phyloP scores from a whole-genome alignment of 495 filamentous ascomycete species.

The Hyaloscypha bicolor region DNA sequence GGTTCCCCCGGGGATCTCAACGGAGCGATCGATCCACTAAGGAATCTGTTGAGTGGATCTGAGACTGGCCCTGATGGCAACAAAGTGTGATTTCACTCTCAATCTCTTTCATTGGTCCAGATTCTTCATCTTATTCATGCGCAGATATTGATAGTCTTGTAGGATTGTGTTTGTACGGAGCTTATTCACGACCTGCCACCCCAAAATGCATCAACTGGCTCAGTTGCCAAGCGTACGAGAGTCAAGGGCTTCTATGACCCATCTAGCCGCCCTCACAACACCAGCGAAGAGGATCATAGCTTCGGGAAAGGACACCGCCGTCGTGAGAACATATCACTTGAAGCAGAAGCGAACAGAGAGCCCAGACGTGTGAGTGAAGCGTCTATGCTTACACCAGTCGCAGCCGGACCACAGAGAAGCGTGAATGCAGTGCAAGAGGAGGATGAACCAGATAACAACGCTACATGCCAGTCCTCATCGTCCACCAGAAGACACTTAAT shows the following conservation, averaged over 20 bases:
- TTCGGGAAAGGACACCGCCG: background rate
- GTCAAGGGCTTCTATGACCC: background rate
- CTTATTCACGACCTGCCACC: background rate
- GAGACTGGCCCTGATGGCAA: background rate
- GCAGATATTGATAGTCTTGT: no score
- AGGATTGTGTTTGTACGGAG: no score
- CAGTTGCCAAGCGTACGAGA: background rate
- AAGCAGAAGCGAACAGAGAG: background rate
- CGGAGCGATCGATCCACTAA: background rate
- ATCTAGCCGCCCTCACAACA: background rate
- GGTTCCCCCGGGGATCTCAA: background rate
- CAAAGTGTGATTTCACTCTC: background rate
- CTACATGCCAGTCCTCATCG: no score
- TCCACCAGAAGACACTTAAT: no score
- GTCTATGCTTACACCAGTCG: background rate
- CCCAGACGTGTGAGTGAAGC: background rate
- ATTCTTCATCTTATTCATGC: background rate
- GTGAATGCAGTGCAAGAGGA: background rate
- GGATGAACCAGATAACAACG: background rate
- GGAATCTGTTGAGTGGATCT: background rate
- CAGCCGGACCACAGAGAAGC: background rate
- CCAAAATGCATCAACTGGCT: background rate
- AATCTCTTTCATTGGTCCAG: background rate
- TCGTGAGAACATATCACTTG: background rate
- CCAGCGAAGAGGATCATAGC: background rate